These are phyloP conservation scores for Moesziomyces globuligerus DNA, from an alignment of 1,284 basidiomycete genomes.

Conservation along the genomic window DNA sequence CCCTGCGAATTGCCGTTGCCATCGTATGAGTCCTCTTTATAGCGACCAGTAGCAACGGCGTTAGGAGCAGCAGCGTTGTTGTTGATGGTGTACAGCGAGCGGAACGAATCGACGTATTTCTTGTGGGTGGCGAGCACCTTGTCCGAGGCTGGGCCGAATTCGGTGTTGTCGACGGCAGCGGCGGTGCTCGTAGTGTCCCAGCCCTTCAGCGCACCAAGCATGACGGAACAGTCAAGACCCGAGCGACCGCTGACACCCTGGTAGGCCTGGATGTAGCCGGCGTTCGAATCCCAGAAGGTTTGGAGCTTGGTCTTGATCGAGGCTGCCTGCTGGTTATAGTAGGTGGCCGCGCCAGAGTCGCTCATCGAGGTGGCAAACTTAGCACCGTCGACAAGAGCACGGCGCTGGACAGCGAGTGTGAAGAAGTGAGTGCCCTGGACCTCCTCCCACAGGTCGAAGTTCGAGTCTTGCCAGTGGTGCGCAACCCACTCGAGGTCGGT, in stretches of 20 bases:
- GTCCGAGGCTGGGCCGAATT: constrained; percentile 48
- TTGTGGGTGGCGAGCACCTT: constrained; percentile 48
- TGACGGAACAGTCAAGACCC: constrained; percentile 49
- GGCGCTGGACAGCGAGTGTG: constrained; percentile 52
- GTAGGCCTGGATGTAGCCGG: constrained; percentile 44
- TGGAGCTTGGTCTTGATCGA: constrained; percentile 41
- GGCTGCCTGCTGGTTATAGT: constrained; percentile 47
- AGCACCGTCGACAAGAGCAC: constrained; percentile 54
- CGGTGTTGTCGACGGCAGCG: constrained; percentile 20
- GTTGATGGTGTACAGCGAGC: constrained; percentile 48
- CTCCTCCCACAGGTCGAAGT: constrained; percentile 57
- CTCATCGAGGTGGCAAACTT: constrained; percentile 47
- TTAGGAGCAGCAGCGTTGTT: constrained; percentile 33
- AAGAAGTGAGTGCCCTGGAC: constrained; percentile 53
- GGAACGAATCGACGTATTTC: constrained; percentile 51
- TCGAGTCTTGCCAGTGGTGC: constrained; percentile 46
- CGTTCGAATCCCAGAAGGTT: constrained; percentile 40
- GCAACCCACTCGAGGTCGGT: constrained; percentile 57
- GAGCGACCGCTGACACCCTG: constrained; percentile 37
- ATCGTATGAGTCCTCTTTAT: constrained; percentile 43
- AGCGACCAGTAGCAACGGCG: constrained; percentile 46
- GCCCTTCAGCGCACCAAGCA: constrained; percentile 44
- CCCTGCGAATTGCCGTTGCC: constrained; percentile 37
- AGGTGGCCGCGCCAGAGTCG: constrained; percentile 51
- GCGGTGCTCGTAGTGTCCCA: constrained; percentile 35